Evolutionary conservation across 192 early-diverging fungal genomes (phyloP).

Genomic region (Coemansia sp.): DNA sequence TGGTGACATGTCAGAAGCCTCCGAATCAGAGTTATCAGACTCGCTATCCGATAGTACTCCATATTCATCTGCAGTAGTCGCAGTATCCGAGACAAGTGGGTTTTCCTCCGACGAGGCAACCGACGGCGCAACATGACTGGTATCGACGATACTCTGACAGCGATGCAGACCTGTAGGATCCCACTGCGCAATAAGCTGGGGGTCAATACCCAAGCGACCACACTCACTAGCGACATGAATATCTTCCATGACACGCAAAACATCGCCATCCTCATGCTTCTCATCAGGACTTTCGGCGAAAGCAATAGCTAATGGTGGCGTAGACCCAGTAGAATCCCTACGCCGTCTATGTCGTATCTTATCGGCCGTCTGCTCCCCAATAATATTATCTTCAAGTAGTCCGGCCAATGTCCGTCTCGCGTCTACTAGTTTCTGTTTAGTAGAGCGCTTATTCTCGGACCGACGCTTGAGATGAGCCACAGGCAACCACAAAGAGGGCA

Average conservation of each 20-base stretch:
- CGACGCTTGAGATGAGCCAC: conserved; percentile 31
- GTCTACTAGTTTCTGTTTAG: conserved; percentile 14
- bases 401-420: conserved; percentile 14
- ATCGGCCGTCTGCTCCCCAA: conserved; percentile 14
- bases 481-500: conserved; percentile 51
- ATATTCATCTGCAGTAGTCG: not conserved
- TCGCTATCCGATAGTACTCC: conserved; percentile 21
- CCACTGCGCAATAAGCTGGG: conserved; percentile 25
- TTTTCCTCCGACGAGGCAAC: not conserved
- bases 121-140: not conserved
- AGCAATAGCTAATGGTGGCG: not conserved
- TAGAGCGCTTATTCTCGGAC: conserved; percentile 12
- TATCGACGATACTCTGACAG: not conserved
- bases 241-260: conserved; percentile 9
- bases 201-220: conserved; percentile 34
- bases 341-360: not conserved
- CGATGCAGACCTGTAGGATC: conserved; percentile 37
- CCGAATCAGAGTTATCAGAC: conserved; percentile 23
- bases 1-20: not conserved
- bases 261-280: not conserved
- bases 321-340: not conserved
- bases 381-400: conserved; percentile 31
- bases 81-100: not conserved
- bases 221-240: conserved; percentile 33
- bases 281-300: not conserved